Conservation (phyloP, 805 yeast genomes). For the Schizosaccharomyces japonicus region DNA sequence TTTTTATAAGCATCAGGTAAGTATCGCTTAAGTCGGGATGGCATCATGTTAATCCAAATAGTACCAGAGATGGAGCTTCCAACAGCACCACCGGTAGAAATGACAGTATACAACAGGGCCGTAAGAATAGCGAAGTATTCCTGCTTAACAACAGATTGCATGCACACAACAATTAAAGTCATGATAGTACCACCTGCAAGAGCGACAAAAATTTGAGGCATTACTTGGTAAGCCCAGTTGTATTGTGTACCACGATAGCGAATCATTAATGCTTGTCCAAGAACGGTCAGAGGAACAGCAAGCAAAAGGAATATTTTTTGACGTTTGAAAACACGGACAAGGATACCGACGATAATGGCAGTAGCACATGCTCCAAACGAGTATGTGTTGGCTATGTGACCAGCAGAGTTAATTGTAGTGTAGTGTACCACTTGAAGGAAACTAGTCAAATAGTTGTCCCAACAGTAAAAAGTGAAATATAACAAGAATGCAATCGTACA, state of each 20-base stretch:
- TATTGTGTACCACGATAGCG: constrained; percentile 26
- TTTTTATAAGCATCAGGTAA: constrained; percentile 14
- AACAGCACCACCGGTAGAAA: constrained; percentile 33
- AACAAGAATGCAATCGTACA: constrained; percentile 23
- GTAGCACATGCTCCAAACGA: constrained; percentile 19
- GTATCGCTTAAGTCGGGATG: constrained; percentile 11
- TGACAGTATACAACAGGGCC: constrained; percentile 26
- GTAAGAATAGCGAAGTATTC: constrained; percentile 33
- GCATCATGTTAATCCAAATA: constrained; percentile 26
- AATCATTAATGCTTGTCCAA: constrained; percentile 31
- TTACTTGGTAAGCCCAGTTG: constrained; percentile 30
- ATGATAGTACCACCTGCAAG: constrained; percentile 42
- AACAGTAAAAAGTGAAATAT: constrained; percentile 21
- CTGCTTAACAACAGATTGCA: constrained; percentile 29
- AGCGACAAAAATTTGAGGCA: constrained; percentile 35
- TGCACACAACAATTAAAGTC: constrained; percentile 29
- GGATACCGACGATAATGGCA: constrained; percentile 29
- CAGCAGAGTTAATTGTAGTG: constrained; percentile 31
- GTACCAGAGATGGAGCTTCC: constrained; percentile 39
- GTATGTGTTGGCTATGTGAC: constrained; percentile 13
- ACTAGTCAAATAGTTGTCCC: constrained; percentile 21
- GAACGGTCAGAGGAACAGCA: constrained; percentile 31
- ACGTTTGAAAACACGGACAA: constrained; percentile 26
- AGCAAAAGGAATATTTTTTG: constrained; percentile 23
- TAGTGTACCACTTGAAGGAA: constrained; percentile 35